Evolutionary conservation across 805 yeast species (phyloP).

Genomic region (Yamadazyma paraphyllophila): DNA sequence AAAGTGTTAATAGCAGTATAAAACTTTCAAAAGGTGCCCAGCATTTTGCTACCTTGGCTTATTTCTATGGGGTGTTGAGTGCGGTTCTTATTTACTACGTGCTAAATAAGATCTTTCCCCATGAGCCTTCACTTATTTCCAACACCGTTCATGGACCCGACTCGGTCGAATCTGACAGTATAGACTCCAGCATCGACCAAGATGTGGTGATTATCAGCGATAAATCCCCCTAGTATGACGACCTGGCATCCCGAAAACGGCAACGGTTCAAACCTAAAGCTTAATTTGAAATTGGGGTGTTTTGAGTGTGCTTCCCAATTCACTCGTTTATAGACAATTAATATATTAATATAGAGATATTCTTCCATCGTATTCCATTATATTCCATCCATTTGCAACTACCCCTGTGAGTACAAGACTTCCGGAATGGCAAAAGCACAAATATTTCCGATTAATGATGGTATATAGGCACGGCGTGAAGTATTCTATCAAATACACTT

Average conservation of each 20-base stretch:
- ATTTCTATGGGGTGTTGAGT: conserved; percentile 11
- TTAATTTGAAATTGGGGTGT: too few species aligned
- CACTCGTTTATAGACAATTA: not conserved
- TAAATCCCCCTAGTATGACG: not conserved
- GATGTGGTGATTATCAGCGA: conserved; percentile 1
- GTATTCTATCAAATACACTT: too few species aligned
- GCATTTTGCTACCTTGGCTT: conserved; percentile 11
- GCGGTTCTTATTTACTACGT: conserved; percentile 9
- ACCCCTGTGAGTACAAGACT: too few species aligned
- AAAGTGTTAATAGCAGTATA: conserved; percentile 10
- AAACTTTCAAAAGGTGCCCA: conserved; percentile 6
- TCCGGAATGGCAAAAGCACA: too few species aligned
- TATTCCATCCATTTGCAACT: too few species aligned
- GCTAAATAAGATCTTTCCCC: conserved; percentile 10
- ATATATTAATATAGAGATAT: too few species aligned
- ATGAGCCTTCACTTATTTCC: conserved; percentile 8
- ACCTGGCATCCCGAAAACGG: too few species aligned
- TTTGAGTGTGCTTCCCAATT: not conserved
- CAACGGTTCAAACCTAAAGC: not conserved
- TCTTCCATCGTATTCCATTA: too few species aligned
- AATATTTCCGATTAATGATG: too few species aligned
- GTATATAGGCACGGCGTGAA: too few species aligned
- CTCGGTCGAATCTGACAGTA: not conserved
- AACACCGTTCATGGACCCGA: conserved; percentile 5
- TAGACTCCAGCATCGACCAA: not conserved